These are phyloP conservation scores for Petunia axillaris DNA, from an alignment of 257 asterid species.

Conservation along the genomic window DNA sequence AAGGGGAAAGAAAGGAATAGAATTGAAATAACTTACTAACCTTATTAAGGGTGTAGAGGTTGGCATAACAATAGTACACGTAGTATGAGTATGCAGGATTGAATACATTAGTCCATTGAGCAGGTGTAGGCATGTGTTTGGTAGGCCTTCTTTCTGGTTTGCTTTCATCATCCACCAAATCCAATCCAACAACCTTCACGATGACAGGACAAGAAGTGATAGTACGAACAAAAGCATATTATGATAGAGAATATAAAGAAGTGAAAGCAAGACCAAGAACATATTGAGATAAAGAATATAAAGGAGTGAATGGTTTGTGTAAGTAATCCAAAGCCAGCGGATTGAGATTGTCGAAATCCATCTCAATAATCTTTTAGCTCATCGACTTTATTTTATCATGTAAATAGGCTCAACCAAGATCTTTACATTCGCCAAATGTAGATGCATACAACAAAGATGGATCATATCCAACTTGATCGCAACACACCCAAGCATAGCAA, in stretches of 20 bases:
- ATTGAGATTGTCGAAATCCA: neutral
- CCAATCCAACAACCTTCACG: conserved; percentile 93
- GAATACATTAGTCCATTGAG: conserved; percentile 89
- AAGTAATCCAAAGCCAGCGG: neutral
- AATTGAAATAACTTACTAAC: conserved; percentile 38
- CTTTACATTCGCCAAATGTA: neutral
- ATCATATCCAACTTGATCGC: neutral
- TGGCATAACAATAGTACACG: conserved; percentile 95
- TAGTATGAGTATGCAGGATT: conserved; percentile 97
- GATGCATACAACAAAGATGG: neutral
- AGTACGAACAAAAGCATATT: neutral
- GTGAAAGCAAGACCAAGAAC: neutral
- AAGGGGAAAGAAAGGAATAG: neutral
- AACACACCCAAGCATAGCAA: neutral
- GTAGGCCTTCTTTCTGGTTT: conserved; percentile 99
- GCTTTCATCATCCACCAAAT: conserved; percentile 98
- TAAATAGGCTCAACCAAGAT: conserved; percentile 5
- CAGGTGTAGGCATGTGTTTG: conserved; percentile 98
- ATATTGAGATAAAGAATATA: conserved; percentile 2
- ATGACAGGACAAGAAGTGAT: conserved; percentile 13
- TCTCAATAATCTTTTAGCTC: neutral
- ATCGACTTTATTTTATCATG: neutral
- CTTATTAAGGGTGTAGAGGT: conserved; percentile 94
- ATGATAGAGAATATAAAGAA: neutral
- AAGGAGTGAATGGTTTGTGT: neutral